Evolutionary conservation across 441 rosid genomes (phyloP).

Genomic region (Syzygium syzygioides): DNA sequence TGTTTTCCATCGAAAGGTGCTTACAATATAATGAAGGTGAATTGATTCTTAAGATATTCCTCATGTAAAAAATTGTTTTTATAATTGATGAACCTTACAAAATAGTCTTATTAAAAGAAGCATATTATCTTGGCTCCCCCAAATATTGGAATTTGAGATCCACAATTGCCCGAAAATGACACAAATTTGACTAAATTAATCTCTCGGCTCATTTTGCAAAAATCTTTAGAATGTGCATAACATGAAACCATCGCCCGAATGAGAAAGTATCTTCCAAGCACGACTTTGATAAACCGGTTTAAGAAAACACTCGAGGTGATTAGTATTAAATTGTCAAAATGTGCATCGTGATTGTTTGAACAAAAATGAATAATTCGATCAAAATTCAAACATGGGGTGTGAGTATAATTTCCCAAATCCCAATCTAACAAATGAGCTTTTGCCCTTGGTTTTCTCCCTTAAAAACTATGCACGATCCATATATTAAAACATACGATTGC

Average conservation of each 20-base stretch:
- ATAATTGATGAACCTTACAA: neutral
- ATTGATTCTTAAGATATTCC: neutral
- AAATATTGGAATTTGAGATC: neutral
- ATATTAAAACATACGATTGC: neutral
- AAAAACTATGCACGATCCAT: neutral
- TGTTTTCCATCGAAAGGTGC: neutral
- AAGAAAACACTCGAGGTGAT: neutral
- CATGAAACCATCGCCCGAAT: neutral
- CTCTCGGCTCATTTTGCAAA: neutral
- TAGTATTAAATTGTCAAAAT: too few relatives aligned
- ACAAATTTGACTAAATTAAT: neutral
- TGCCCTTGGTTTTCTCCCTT: neutral
- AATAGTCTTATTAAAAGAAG: neutral
- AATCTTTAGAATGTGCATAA: neutral
- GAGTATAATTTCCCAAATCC: neutral
- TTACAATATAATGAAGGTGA: neutral
- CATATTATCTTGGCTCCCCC: neutral
- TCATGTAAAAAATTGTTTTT: neutral
- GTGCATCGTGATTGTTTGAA: neutral
- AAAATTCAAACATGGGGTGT: neutral
- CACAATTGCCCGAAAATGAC: neutral
- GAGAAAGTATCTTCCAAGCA: neutral
- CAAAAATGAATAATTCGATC: neutral
- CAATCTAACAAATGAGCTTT: neutral
- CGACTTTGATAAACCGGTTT: neutral